Base-by-base conservation (phyloP, 108 stramenopile species). In the Nitzschia sp. region DNA sequence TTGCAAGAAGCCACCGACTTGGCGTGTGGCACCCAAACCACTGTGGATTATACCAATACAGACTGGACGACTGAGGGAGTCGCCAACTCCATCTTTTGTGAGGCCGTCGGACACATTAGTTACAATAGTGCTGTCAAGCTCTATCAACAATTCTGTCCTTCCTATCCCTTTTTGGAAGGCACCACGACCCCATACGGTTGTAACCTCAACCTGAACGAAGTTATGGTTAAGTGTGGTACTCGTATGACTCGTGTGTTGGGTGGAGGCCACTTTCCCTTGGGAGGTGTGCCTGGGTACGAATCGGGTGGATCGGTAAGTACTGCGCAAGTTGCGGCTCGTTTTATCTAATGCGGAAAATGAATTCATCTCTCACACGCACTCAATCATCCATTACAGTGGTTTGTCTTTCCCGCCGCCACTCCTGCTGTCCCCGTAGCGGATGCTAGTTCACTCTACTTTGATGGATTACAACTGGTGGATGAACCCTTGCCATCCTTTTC, bases 221-320 rank as follows among this genome's bases (percentile, higher is more conserved):
- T 62, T 24, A 19, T 62, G 36, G 42, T 62, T 36, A n/a, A 62
- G 17, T 62, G 61, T 45, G 38, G 38, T 42, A 34, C 24, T 26
- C 31, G 33, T 11, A 42, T 46, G 3, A 62, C 61, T 13, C n/a
- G 42, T 11, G 25, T 62, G 6, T 62, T 45, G 1, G 61, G 61
- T 45, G 61, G 61, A 2, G 36, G 11, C 1, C 33, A 45, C 42
- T 62, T 62, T 25, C 61, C 61, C 33, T 45, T 31, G 11, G 42
- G 38, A 42, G 61, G 61, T 45, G 13, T 19, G 24, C 61, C 61
- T 19, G 61, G 61, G 18, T 42, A n/a, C 5, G 8, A 8, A 19
- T 8, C 8, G 4, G 21, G 18, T 51, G 49, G 38, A 42, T 42
- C 38, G 38, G 38, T 42, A 42, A 42, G 38, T 42, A 42, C n/a